These are phyloP conservation scores for Pleurotus tuoliensis DNA, from an alignment of 768 basidiomycete species.

Conservation along the genomic window DNA sequence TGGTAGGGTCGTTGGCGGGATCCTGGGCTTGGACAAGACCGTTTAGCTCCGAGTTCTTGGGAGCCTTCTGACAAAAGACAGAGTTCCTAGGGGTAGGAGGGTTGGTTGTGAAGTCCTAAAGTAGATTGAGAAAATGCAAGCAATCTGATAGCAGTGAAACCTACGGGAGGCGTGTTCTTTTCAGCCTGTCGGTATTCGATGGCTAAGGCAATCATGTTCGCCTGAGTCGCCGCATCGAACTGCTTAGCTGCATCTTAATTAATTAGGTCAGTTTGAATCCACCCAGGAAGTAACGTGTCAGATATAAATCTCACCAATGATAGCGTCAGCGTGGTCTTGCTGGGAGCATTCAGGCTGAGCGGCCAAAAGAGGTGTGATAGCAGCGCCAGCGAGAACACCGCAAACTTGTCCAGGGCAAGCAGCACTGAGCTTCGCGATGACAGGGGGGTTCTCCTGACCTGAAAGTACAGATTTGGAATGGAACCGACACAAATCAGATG, in stretches of 20 bases:
- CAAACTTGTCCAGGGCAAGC: conserved; percentile 50
- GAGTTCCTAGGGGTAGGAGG: conserved; percentile 48
- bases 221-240: conserved; percentile 47
- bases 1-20: conserved; percentile 43
- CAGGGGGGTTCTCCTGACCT: conserved; percentile 43
- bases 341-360: conserved; percentile 50
- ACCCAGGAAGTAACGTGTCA: background rate
- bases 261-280: background rate
- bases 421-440: conserved; percentile 38
- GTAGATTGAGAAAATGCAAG: background rate
- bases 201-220: conserved; percentile 49
- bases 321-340: conserved; percentile 53
- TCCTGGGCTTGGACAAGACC: conserved; percentile 51
- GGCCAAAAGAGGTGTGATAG: conserved; percentile 49
- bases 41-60: conserved; percentile 45
- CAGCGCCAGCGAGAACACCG: conserved; percentile 45
- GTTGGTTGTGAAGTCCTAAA: conserved; percentile 45
- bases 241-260: conserved; percentile 45
- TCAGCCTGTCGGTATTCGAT: conserved; percentile 50
- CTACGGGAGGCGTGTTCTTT: conserved; percentile 52
- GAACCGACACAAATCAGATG: background rate
- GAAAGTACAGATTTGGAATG: background rate
- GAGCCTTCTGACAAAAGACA: conserved; percentile 54
- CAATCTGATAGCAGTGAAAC: background rate
- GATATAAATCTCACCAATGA: conserved; percentile 40